phyloP scores from a whole-genome alignment of 306 rosid genomes.

The Calophaca sinica region DNA sequence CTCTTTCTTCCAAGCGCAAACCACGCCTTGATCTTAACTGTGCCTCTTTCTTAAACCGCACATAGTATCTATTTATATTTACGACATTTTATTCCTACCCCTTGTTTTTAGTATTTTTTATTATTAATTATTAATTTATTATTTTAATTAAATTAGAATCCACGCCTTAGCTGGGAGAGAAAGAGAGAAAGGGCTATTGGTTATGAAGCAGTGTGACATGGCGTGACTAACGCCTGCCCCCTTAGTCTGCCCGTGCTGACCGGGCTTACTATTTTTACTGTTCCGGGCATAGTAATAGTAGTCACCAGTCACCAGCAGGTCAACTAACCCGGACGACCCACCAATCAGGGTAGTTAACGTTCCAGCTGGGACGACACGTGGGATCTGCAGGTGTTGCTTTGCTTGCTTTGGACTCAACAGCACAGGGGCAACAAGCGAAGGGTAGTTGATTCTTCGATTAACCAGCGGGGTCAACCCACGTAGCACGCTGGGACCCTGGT shows the following conservation, averaged over 20 bases:
- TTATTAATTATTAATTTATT: not conserved
- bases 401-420: slow-evolving; percentile 63
- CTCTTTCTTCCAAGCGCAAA: slow-evolving; percentile 47
- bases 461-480: slow-evolving; percentile 53
- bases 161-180: slow-evolving; percentile 37
- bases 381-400: slow-evolving; percentile 39
- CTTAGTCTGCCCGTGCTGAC: slow-evolving; percentile 44
- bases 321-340: slow-evolving; percentile 39
- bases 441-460: slow-evolving; percentile 16
- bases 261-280: slow-evolving; percentile 5
- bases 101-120: not conserved
- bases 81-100: slow-evolving; percentile 15
- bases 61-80: slow-evolving; percentile 42
- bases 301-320: not conserved
- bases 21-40: slow-evolving; percentile 61
- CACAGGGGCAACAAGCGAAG: slow-evolving; percentile 16
- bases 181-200: not conserved
- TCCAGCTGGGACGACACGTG: slow-evolving; percentile 70
- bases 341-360: not conserved
- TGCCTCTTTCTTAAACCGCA: slow-evolving; percentile 24
- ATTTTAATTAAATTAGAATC: slow-evolving; percentile 41
- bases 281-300: not conserved
- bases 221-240: slow-evolving; percentile 54
- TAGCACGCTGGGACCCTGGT: slow-evolving; percentile 45
- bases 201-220: slow-evolving; percentile 47